Conservation (phyloP, 1,284 basidiomycete species). For the Rhodofomes roseus region DNA sequence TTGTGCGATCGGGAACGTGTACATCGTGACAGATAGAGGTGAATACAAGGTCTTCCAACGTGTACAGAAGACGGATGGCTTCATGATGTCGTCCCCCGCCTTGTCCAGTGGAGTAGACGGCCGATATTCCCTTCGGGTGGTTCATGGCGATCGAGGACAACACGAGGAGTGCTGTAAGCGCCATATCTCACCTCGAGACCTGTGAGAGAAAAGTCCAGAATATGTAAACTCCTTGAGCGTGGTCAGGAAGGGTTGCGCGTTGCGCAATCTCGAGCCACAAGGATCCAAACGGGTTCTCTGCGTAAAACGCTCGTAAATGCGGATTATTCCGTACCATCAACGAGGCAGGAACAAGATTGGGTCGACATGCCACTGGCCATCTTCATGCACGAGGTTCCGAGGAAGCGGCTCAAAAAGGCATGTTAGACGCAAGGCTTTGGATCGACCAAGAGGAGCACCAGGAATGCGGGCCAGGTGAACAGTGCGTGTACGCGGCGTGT, state of each 20-base stretch:
- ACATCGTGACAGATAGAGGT: constrained; percentile 64
- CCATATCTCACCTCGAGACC: constrained; percentile 35
- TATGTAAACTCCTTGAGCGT: constrained; percentile 14
- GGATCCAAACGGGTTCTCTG: constrained; percentile 18
- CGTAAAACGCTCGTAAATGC: constrained; percentile 28
- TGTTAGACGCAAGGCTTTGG: constrained; percentile 46
- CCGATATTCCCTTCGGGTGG: constrained; percentile 52
- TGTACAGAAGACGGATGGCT: constrained; percentile 61
- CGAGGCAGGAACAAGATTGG: constrained; percentile 27
- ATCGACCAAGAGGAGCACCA: constrained; percentile 58
- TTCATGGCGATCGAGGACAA: constrained; percentile 60
- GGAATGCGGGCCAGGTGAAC: constrained; percentile 49
- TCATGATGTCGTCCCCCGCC: constrained; percentile 50
- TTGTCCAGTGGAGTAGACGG: constrained; percentile 66
- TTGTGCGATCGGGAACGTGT: constrained; percentile 74
- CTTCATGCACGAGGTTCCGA: constrained; percentile 35
- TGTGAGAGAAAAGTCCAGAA: constrained; percentile 24
- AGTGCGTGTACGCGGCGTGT: constrained; percentile 63
- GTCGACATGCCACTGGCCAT: constrained; percentile 22
- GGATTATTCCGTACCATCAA: constrained; percentile 30
- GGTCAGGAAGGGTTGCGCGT: constrained; percentile 29
- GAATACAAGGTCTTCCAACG: constrained; percentile 62
- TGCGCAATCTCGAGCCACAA: constrained; percentile 16
- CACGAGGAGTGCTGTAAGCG: constrained; percentile 55
- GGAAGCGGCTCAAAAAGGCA: constrained; percentile 50